Evolutionary conservation across 441 rosid genomes (phyloP).

Genomic region (Jatropha multifida): DNA sequence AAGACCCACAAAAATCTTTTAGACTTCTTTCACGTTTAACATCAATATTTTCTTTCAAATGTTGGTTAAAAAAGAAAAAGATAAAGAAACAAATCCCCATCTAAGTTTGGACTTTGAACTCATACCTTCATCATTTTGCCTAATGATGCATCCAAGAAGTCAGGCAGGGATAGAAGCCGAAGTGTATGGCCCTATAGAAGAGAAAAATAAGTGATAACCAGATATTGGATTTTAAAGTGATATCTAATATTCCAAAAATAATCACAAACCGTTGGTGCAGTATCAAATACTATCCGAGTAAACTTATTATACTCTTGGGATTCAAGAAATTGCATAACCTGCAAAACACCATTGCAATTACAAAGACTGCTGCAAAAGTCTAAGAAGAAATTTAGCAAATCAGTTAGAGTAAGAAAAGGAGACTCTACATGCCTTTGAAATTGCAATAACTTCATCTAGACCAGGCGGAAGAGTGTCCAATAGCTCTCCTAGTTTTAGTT

Average conservation of each 20-base stretch:
- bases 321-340: slow-evolving; percentile 79
- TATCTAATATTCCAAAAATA: slow-evolving; percentile 6
- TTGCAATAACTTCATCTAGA: slow-evolving; percentile 74
- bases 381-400: slow-evolving; percentile 11
- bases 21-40: not conserved
- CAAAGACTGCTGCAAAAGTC: not conserved
- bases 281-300: slow-evolving; percentile 75
- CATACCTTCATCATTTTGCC: slow-evolving; percentile 79
- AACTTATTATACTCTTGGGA: slow-evolving; percentile 65
- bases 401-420: slow-evolving; percentile 10
- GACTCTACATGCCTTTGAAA: slow-evolving; percentile 59
- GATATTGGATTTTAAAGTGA: not conserved
- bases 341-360: slow-evolving; percentile 27
- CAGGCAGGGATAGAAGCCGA: slow-evolving; percentile 79
- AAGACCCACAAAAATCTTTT: not conserved
- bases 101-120: not conserved
- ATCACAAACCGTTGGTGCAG: slow-evolving; percentile 75
- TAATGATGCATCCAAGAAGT: slow-evolving; percentile 71
- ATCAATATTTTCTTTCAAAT: too few species aligned
- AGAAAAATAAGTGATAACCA: slow-evolving; percentile 2
- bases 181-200: slow-evolving; percentile 71
- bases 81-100: not conserved
- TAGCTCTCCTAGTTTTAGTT: slow-evolving; percentile 73
- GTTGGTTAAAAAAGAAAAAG: not conserved
- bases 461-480: slow-evolving; percentile 81